Conservation (phyloP, 768 basidiomycete species). For the Asterophora parasitica region DNA sequence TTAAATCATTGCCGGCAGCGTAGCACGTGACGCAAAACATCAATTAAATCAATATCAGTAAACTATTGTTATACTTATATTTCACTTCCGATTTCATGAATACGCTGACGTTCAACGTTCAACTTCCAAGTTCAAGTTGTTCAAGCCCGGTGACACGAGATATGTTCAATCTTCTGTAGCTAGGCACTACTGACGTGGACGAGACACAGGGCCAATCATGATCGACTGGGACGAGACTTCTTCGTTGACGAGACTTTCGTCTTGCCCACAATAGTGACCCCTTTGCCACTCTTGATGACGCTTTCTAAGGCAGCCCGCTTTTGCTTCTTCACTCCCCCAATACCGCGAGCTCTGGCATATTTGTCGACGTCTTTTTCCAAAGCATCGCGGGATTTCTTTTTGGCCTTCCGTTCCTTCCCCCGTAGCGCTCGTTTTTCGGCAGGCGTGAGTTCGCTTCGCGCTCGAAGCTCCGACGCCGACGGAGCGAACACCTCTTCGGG, state of each 20-base stretch:
- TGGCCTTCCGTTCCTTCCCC: constrained; percentile 63
- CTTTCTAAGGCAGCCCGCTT: constrained; percentile 80
- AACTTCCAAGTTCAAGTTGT: too few species aligned
- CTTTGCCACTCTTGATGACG: constrained; percentile 79
- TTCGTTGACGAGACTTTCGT: constrained; percentile 30
- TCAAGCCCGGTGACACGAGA: too few species aligned
- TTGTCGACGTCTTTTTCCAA: constrained; percentile 65
- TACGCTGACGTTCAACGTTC: too few species aligned
- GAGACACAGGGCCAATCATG: background rate
- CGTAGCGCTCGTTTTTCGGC: constrained; percentile 71
- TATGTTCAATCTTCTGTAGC: too few species aligned
- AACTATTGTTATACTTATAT: too few species aligned
- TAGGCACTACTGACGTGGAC: background rate
- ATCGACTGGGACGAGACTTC: constrained; percentile 19
- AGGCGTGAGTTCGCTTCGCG: constrained; percentile 80
- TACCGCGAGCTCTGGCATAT: constrained; percentile 50
- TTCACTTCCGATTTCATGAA: too few species aligned
- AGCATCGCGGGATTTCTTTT: constrained; percentile 60
- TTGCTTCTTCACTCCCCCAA: constrained; percentile 63
- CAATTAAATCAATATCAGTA: too few species aligned
- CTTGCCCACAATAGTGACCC: constrained; percentile 87
- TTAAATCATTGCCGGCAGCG: too few species aligned
- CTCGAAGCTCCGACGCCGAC: constrained; percentile 47
- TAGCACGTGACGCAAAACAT: too few species aligned
- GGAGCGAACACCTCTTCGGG: constrained; percentile 88